A percentile compares a stretch with the other conserved stretches of the same genome.
phyloP scores from a whole-genome alignment of 1,139 yeast species.

The Cylindricascospora bacillispora region DNA sequence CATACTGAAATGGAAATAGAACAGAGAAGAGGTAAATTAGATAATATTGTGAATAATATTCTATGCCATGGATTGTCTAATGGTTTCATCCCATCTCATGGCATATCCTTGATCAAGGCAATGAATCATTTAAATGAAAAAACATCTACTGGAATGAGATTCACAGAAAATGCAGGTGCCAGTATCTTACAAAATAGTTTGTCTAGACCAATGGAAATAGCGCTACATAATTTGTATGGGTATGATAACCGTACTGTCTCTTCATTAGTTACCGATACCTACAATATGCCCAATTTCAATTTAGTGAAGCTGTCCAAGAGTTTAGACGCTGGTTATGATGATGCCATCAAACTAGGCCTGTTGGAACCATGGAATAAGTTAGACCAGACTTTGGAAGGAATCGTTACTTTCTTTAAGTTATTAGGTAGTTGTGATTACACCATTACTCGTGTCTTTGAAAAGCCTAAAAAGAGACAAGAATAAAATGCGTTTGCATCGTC shows the following conservation, averaged over 20 bases:
- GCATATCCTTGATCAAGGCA: conserved; percentile 16
- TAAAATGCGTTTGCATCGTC: neutral
- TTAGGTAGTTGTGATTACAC: conserved; percentile 14
- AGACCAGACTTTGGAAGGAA: conserved; percentile 11
- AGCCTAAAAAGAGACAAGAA: conserved; percentile 9
- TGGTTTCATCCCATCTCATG: conserved; percentile 20
- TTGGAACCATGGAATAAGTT: conserved; percentile 20
- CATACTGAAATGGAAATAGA: conserved; percentile 20
- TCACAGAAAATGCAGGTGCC: conserved; percentile 3
- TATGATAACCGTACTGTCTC: conserved; percentile 8
- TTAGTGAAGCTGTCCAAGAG: conserved; percentile 2
- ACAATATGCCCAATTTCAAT: conserved; percentile 2
- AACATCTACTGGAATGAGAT: neutral
- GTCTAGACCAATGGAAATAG: conserved; percentile 9
- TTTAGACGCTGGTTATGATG: conserved; percentile 2
- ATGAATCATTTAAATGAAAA: conserved; percentile 7
- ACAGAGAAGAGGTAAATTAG: conserved; percentile 17
- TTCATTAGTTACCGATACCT: conserved; percentile 10
- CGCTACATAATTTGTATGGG: conserved; percentile 11
- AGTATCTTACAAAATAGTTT: conserved; percentile 3
- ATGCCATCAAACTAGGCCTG: conserved; percentile 8
- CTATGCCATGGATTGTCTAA: conserved; percentile 18
- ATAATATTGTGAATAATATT: conserved; percentile 17
- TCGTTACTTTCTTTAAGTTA: conserved; percentile 11
- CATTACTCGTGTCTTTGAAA: conserved; percentile 16